These are phyloP conservation scores for Scedosporium dehoogii DNA, from an alignment of 2,329 filamentous ascomycete species.

Conservation along the genomic window DNA sequence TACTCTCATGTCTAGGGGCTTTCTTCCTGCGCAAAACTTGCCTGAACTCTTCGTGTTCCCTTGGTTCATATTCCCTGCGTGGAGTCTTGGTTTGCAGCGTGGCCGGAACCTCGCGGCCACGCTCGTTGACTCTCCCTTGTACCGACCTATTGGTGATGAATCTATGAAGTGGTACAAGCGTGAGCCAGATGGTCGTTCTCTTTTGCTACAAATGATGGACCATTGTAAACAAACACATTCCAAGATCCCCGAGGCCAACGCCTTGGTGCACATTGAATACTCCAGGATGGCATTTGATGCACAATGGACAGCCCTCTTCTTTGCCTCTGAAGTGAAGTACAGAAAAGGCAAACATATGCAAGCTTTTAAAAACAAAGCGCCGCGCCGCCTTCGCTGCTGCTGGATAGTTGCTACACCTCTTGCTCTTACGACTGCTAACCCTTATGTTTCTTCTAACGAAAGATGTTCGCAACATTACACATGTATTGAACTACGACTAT, in stretches of 20 bases:
- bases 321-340: slow-evolving; percentile 42
- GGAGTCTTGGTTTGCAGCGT: slow-evolving; percentile 80
- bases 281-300: slow-evolving; percentile 46
- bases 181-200: slow-evolving; percentile 54
- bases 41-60: slow-evolving; percentile 76
- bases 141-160: slow-evolving; percentile 29
- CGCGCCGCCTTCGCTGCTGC: slow-evolving; percentile 40
- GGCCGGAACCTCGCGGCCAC: slow-evolving; percentile 45
- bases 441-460: slow-evolving; percentile 46
- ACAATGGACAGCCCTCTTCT: slow-evolving; percentile 50
- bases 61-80: slow-evolving; percentile 64
- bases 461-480: slow-evolving; percentile 99
- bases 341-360: slow-evolving; percentile 21
- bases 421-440: slow-evolving; percentile 63
- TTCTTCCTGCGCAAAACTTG: slow-evolving; percentile 79
- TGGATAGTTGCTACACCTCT: slow-evolving; percentile 49
- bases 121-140: slow-evolving; percentile 52
- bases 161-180: slow-evolving; percentile 49
- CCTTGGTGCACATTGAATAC: slow-evolving; percentile 42
- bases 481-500: slow-evolving; percentile 99
- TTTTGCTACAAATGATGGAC: slow-evolving; percentile 6
- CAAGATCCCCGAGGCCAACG: slow-evolving; percentile 48
- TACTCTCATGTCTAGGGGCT: slow-evolving; percentile 87
- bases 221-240: slow-evolving; percentile 11
- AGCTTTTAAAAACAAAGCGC: neutral